Conservation (phyloP, 163 green algal species). For the Chlamydomonas reinhardtii region DNA sequence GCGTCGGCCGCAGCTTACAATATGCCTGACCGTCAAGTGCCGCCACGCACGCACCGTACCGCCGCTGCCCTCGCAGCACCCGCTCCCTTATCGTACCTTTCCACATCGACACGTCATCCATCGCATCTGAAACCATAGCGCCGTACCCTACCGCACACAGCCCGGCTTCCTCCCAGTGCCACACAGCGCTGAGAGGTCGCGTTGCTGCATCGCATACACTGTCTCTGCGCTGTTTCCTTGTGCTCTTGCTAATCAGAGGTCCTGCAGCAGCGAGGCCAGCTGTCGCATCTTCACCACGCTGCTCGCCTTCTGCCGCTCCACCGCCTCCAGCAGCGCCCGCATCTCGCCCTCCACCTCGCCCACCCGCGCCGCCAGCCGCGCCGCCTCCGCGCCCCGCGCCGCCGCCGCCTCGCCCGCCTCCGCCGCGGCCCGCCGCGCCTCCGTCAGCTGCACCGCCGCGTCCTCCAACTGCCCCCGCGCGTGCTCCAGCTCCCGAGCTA, state of each 20-base stretch:
- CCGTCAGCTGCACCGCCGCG: conserved; percentile 24
- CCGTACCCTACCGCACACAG: too few species aligned
- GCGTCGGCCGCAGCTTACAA: too few species aligned
- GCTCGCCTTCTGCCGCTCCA: conserved; percentile 78
- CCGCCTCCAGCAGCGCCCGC: conserved; percentile 66
- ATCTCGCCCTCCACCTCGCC: conserved; percentile 80
- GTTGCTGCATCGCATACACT: too few species aligned
- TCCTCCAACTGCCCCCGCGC: conserved; percentile 32
- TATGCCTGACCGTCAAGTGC: too few species aligned
- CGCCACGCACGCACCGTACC: too few species aligned
- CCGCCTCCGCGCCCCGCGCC: conserved; percentile 49
- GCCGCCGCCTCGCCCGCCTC: conserved; percentile 41
- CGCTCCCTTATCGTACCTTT: too few species aligned
- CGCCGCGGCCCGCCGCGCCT: conserved; percentile 21
- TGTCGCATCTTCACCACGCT: conserved; percentile 78
- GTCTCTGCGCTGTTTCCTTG: too few species aligned
- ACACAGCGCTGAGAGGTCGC: too few species aligned
- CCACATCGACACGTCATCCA: too few species aligned
- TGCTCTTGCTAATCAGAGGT: conserved; percentile 32
- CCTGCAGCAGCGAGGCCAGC: conserved; percentile 76
- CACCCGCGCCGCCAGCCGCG: conserved; percentile 50
- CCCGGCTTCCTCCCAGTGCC: too few species aligned
- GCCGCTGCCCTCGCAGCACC: too few species aligned
- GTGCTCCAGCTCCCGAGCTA: conserved; percentile 17
- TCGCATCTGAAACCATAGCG: too few species aligned